Base-by-base conservation (phyloP, 441 rosid species). In the Syzygium malaccense region DNA sequence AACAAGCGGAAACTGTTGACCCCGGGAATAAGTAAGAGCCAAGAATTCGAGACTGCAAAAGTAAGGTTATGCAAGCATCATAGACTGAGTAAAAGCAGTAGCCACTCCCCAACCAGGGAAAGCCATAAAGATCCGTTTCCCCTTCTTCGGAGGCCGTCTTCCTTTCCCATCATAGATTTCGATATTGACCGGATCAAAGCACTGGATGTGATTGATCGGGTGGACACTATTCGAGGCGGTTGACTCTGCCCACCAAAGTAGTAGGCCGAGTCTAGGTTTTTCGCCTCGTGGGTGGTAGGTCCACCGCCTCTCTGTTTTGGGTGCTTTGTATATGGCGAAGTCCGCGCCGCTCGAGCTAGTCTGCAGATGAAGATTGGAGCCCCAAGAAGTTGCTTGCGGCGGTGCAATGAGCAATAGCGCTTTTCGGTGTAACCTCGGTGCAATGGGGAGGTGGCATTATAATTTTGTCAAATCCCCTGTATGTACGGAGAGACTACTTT, bases 11-110 rank as follows among this genome's bases (percentile, higher is more conserved):
- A 94, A 86, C 95, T 95, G 83, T 75, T 75, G 88, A 89, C 94
- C 8, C 99, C 99, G 6, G 99, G 99, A 66, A 96, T 96, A 79
- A 98, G 99, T 89, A 96, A 96, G 95, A 96, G 99, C 91, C 99
- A 98, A 93, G 99, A 96, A 91, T 94, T 96, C 48, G 94, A 93
- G 85, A 94, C 95, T 28, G 95, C 93, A 55, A 96, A 92, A 91
- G 75, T 92, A 87, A 91, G 95, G 94, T 89, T 94, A 78, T 86
- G 93, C 90, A 95, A 94, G 92, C 96, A 94, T 86, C 97, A 96
- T 64, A 93, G 99, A 92, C 94, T 95, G 92, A 95, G 95, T 71
- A 98, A 96, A 91, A 98, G 99, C 93, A 96, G 95, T 86, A 98
- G 95, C 92, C 97, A 98, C 91, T 98, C 99, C n/a, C 99, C 99